Conservation (phyloP, 2,329 filamentous ascomycete species). For the Trichoderma citrinoviride region DNA sequence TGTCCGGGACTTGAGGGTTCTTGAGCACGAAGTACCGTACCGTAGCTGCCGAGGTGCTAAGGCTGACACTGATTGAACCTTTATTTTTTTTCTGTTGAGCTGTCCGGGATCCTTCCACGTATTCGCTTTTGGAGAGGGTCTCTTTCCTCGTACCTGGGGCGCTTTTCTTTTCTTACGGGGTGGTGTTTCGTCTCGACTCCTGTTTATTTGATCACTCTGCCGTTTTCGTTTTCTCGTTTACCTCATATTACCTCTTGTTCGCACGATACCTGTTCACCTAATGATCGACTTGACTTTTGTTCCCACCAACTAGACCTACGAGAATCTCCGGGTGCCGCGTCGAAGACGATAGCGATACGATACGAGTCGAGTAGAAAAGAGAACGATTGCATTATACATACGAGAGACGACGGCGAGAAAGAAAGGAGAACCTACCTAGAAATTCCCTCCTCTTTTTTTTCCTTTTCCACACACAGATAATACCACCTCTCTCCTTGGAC, state of each 20-base stretch:
- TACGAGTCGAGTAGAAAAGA: too few relatives aligned
- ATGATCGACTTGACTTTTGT: too few relatives aligned
- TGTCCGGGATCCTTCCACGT: conserved; percentile 7
- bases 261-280: too few relatives aligned
- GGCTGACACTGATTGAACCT: background rate
- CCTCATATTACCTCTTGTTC: background rate
- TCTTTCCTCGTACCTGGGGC: background rate
- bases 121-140: background rate
- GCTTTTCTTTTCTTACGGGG: background rate
- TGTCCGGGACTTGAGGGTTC: background rate
- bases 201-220: background rate
- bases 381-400: too few relatives aligned
- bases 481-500: too few relatives aligned
- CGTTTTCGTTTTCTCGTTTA: background rate
- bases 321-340: background rate
- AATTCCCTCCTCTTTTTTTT: too few relatives aligned
- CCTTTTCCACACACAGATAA: too few relatives aligned
- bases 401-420: too few relatives aligned
- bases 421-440: too few relatives aligned
- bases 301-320: too few relatives aligned
- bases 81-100: background rate
- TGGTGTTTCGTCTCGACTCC: conserved; percentile 1
- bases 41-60: too few relatives aligned
- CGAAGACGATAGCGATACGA: background rate
- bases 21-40: too few relatives aligned